Evolutionary conservation across 805 yeast species (phyloP).

Genomic region (Phaffomyces antillensis): DNA sequence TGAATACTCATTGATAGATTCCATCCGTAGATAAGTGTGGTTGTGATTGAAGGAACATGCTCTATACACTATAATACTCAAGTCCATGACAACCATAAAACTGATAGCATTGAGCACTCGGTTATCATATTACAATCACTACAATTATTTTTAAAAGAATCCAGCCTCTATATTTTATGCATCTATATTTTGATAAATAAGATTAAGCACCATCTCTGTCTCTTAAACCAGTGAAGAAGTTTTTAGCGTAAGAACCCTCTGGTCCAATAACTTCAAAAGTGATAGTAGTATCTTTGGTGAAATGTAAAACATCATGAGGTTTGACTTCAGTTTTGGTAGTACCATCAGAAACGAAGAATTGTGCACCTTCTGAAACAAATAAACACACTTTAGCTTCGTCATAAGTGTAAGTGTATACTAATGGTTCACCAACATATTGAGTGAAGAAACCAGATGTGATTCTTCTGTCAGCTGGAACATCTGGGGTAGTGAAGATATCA

Average conservation of each 20-base stretch:
- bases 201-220: constrained; percentile 31
- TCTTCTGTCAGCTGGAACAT: constrained; percentile 52
- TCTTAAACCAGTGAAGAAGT: constrained; percentile 58
- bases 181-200: not conserved
- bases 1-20: no score
- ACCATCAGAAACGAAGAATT: constrained; percentile 52
- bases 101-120: no score
- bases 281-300: constrained; percentile 60
- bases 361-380: constrained; percentile 55
- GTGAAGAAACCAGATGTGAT: constrained; percentile 63
- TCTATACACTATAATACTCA: no score
- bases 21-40: no score
- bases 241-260: constrained; percentile 43
- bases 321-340: constrained; percentile 49
- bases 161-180: constrained; percentile 3
- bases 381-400: constrained; percentile 68
- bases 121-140: no score
- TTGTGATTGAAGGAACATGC: no score
- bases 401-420: constrained; percentile 59
- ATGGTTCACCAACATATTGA: constrained; percentile 61
- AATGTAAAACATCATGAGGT: constrained; percentile 65
- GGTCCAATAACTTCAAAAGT: constrained; percentile 54
- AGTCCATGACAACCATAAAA: no score
- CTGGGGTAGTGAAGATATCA: constrained; percentile 56
- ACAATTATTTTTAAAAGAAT: not conserved